Evolutionary conservation across 306 rosid genomes (phyloP).

Genomic region (Casuarina equisetifolia): DNA sequence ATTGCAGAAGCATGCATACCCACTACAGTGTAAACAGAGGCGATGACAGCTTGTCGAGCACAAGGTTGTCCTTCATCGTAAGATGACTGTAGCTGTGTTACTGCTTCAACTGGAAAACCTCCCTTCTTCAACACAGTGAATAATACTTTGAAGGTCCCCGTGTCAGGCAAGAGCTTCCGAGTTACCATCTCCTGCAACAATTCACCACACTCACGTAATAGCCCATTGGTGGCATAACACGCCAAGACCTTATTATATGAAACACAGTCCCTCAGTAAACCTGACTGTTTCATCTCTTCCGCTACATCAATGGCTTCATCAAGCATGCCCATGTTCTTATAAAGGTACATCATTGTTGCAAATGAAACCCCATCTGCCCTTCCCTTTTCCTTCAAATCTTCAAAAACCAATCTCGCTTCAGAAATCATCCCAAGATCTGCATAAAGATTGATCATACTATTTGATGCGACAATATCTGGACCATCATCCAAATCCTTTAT

Average conservation of each 20-base stretch:
- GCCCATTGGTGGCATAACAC: constrained; percentile 62
- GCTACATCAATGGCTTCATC: constrained; percentile 80
- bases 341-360: constrained; percentile 72
- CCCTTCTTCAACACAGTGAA: constrained; percentile 74
- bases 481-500: constrained; percentile 64
- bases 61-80: constrained; percentile 69
- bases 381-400: constrained; percentile 55
- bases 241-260: constrained; percentile 73
- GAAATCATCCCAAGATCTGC: constrained; percentile 79
- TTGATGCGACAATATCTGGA: constrained; percentile 66
- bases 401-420: constrained; percentile 69
- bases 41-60: constrained; percentile 59
- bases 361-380: constrained; percentile 62
- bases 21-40: constrained; percentile 63
- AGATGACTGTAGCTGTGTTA: constrained; percentile 71
- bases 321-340: constrained; percentile 62
- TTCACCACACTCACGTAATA: constrained; percentile 71
- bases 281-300: constrained; percentile 77
- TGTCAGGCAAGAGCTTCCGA: constrained; percentile 66
- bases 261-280: constrained; percentile 66
- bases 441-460: constrained; percentile 70
- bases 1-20: constrained; percentile 80
- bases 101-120: constrained; percentile 66
- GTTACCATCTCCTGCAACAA: constrained; percentile 74
- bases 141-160: constrained; percentile 60